phyloP scores from a whole-genome alignment of 176 grass and related monocot genomes.

The Juncus inflexus region DNA sequence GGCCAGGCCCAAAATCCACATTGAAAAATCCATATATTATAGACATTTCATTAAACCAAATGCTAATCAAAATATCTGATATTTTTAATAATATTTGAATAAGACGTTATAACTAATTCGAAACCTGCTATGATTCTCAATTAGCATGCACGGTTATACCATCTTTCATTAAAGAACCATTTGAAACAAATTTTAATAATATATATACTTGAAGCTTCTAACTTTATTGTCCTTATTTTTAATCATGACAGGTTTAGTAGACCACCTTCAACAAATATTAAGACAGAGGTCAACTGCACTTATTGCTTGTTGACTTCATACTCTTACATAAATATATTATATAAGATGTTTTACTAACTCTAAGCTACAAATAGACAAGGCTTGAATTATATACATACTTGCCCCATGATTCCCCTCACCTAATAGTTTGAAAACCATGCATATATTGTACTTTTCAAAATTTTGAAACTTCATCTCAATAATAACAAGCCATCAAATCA shows the following conservation, averaged over 20 bases:
- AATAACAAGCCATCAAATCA: neutral
- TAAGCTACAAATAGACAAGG: slow-evolving; percentile 2
- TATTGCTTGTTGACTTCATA: slow-evolving; percentile 11
- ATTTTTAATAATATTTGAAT: neutral
- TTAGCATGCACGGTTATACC: no score
- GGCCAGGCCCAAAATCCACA: no score
- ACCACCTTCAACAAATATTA: slow-evolving; percentile 27
- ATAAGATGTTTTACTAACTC: slow-evolving; percentile 11
- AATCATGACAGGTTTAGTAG: slow-evolving; percentile 10
- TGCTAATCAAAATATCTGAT: no score
- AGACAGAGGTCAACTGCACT: slow-evolving; percentile 11
- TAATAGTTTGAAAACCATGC: slow-evolving; percentile 10
- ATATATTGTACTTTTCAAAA: no score
- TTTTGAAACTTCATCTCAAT: neutral
- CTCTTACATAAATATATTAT: neutral
- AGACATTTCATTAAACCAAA: no score
- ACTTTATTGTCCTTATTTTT: no score
- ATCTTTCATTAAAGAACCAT: no score
- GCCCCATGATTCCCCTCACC: slow-evolving; percentile 23
- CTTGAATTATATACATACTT: slow-evolving; percentile 25
- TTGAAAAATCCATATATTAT: no score
- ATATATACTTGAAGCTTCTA: no score
- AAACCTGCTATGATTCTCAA: neutral
- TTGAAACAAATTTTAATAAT: no score
- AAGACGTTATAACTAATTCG: slow-evolving; percentile 17